phyloP scores from a whole-genome alignment of 148 eudicot genomes.

The Nepenthes mirabilis region DNA sequence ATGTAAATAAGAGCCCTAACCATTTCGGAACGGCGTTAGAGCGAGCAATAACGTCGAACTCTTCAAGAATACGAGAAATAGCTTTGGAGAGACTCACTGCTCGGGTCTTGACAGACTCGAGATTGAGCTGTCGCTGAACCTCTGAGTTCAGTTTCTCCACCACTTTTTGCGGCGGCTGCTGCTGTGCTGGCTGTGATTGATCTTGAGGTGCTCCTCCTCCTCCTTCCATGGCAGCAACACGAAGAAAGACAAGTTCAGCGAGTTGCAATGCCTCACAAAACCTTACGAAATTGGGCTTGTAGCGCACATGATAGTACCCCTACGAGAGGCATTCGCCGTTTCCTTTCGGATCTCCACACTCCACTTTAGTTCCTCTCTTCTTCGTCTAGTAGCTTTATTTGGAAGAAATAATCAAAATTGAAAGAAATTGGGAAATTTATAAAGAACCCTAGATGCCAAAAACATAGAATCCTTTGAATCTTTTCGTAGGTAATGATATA shows the following conservation, averaged over 20 bases:
- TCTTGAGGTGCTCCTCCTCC: constrained; percentile 7
- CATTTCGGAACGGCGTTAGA: constrained; percentile 71
- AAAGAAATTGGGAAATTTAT: no score
- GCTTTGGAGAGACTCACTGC: constrained; percentile 67
- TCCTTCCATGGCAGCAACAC: constrained; percentile 15
- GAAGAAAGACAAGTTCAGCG: neutral
- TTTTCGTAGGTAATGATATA: no score
- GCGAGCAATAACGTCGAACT: constrained; percentile 52
- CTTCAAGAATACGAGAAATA: constrained; percentile 83
- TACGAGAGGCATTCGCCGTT: no score
- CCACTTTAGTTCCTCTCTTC: no score
- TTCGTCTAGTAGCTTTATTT: no score
- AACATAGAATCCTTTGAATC: no score
- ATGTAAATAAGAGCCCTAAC: constrained; percentile 11
- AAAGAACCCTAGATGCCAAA: no score
- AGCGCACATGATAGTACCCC: no score
- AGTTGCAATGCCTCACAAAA: no score
- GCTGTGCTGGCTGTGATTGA: constrained; percentile 26
- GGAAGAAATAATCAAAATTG: no score
- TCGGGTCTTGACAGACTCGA: constrained; percentile 72
- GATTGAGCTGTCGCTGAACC: constrained; percentile 71
- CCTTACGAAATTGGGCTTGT: no score
- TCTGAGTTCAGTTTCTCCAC: constrained; percentile 63
- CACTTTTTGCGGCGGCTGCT: constrained; percentile 18
- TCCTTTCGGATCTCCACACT: no score